Evolutionary conservation across 2,329 filamentous ascomycete genomes (phyloP).

Genomic region (Beauveria pseudobassiana): DNA sequence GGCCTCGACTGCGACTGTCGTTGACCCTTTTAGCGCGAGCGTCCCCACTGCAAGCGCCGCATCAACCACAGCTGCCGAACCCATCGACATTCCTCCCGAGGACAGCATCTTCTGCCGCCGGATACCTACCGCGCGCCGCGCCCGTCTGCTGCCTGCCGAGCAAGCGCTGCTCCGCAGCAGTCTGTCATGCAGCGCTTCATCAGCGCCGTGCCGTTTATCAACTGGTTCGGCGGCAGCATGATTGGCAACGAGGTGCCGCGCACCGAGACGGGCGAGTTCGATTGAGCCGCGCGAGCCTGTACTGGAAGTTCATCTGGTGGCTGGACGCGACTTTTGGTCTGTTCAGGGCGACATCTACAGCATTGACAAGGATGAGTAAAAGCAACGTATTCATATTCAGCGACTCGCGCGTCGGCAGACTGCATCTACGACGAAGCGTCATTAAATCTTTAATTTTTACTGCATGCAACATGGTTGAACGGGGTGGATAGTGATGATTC

Average conservation of each 20-base stretch:
- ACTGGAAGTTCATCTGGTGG: slow-evolving; percentile 61
- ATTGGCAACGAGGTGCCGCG: slow-evolving; percentile 71
- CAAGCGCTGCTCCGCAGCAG: slow-evolving; percentile 62
- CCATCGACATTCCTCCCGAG: slow-evolving; percentile 23
- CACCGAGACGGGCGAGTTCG: slow-evolving; percentile 67
- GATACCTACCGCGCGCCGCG: slow-evolving; percentile 60
- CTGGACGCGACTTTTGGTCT: slow-evolving; percentile 51
- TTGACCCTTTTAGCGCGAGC: slow-evolving; percentile 20
- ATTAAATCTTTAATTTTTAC: neutral
- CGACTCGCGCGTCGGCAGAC: neutral
- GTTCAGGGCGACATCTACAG: slow-evolving; percentile 52
- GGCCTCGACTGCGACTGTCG: slow-evolving; percentile 39
- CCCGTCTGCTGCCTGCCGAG: slow-evolving; percentile 58
- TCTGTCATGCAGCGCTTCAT: slow-evolving; percentile 57
- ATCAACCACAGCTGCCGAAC: slow-evolving; percentile 17
- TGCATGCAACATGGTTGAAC: neutral
- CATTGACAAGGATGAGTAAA: slow-evolving; percentile 51
- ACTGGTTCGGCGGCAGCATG: slow-evolving; percentile 64
- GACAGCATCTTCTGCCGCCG: slow-evolving; percentile 47
- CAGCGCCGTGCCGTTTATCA: slow-evolving; percentile 59
- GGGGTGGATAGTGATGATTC: neutral
- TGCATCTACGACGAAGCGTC: neutral
- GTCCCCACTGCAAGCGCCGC: slow-evolving; percentile 9
- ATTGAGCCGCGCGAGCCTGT: slow-evolving; percentile 61
- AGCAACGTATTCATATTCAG: neutral